phyloP scores from a whole-genome alignment of 2,329 filamentous ascomycete genomes.

The Monilinia polystroma region DNA sequence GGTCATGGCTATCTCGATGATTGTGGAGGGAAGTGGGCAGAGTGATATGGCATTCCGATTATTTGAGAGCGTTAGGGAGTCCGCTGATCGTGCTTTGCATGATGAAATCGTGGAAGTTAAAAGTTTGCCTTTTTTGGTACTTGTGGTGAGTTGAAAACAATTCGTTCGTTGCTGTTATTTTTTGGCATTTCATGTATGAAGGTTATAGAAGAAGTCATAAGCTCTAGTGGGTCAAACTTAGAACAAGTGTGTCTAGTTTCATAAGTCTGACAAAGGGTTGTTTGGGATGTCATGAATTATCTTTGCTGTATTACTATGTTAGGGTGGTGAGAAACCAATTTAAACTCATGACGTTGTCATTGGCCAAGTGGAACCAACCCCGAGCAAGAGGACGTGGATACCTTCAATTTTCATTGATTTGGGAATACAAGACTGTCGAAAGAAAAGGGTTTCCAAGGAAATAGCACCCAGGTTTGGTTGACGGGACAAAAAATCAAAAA shows the following conservation, averaged over 20 bases:
- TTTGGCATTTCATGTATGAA: background rate
- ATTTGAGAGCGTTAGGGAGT: conserved; percentile 72
- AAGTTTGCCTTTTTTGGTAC: conserved; percentile 56
- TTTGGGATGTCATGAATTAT: background rate
- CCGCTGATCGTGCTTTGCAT: conserved; percentile 63
- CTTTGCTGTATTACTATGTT: background rate
- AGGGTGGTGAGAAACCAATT: background rate
- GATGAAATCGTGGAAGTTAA: conserved; percentile 54
- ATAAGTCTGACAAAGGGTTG: background rate
- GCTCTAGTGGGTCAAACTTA: background rate
- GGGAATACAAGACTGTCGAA: background rate
- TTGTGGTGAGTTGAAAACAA: conserved; percentile 49
- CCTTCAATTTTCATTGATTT: background rate
- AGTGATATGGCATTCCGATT: conserved; percentile 71
- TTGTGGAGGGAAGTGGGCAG: conserved; percentile 75
- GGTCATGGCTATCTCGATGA: conserved; percentile 74
- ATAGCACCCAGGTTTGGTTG: no score
- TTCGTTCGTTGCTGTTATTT: conserved; percentile 1
- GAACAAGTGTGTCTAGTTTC: background rate
- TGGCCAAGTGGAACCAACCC: background rate
- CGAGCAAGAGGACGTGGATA: background rate
- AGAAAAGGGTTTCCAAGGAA: background rate
- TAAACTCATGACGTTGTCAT: background rate
- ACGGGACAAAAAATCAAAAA: background rate
- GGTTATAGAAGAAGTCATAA: background rate